phyloP scores from a whole-genome alignment of 2,329 filamentous ascomycete species.

The Aspergillus persii region DNA sequence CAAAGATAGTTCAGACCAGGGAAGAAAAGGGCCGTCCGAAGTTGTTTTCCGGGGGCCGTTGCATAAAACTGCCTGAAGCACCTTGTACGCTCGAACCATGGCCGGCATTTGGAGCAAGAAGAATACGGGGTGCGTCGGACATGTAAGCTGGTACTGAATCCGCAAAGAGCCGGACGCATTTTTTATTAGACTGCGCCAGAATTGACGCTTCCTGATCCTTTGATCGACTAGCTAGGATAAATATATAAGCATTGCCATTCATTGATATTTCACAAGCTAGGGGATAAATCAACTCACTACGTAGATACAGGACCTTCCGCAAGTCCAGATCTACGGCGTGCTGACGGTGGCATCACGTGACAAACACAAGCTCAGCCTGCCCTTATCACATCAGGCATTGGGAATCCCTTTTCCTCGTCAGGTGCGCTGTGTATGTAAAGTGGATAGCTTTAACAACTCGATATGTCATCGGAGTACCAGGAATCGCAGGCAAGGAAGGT shows the following conservation, averaged over 20 bases:
- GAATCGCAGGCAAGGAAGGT: too few relatives aligned
- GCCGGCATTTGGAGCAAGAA: neutral
- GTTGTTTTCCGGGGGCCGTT: slow-evolving; percentile 10
- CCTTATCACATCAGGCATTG: too few relatives aligned
- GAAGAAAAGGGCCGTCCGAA: slow-evolving; percentile 49
- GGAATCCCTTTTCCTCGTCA: too few relatives aligned
- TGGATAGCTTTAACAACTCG: neutral
- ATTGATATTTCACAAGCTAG: neutral
- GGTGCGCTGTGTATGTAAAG: neutral
- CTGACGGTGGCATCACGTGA: neutral
- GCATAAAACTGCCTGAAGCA: slow-evolving; percentile 3
- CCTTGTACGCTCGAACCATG: neutral
- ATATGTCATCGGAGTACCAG: too few relatives aligned
- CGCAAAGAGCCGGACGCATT: slow-evolving; percentile 17
- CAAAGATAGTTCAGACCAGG: slow-evolving; percentile 34
- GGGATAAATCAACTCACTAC: neutral
- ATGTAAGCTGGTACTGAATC: slow-evolving; percentile 1
- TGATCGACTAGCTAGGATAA: slow-evolving; percentile 13
- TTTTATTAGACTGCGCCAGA: slow-evolving; percentile 11
- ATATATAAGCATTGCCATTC: slow-evolving; percentile 16
- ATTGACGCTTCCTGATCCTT: slow-evolving; percentile 16
- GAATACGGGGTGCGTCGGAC: slow-evolving; percentile 3
- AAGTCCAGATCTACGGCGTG: neutral
- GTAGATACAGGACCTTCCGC: neutral
- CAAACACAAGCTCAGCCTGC: too few relatives aligned